phyloP scores from a whole-genome alignment of 164 flowering plant species.

The Umbilicus rupestris region DNA sequence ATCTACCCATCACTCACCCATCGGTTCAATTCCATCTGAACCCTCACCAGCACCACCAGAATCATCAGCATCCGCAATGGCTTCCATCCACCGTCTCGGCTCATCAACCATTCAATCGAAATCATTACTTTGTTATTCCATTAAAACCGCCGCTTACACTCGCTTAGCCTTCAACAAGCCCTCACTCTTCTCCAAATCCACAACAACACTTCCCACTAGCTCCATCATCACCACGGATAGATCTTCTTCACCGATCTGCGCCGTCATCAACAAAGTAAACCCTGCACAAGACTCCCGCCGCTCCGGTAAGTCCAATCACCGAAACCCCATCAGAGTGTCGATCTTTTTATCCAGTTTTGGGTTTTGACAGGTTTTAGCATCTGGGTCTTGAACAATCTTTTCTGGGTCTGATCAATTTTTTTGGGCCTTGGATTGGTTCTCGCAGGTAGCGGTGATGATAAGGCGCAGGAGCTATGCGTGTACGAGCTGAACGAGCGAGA shows the following conservation, averaged over 20 bases:
- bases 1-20: neutral
- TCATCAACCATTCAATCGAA: conserved; percentile 13
- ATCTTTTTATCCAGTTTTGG: too few relatives aligned
- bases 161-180: conserved; percentile 10
- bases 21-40: neutral
- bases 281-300: neutral
- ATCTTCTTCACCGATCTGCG: conserved; percentile 17
- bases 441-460: conserved; percentile 2
- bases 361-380: too few relatives aligned
- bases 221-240: conserved; percentile 17
- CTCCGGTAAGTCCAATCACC: too few relatives aligned
- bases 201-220: conserved; percentile 11
- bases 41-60: too few relatives aligned
- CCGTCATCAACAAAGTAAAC: neutral
- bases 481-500: conserved; percentile 70
- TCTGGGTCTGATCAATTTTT: too few relatives aligned
- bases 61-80: conserved; percentile 15
- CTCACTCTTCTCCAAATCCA: conserved; percentile 11
- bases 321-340: too few relatives aligned
- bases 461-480: conserved; percentile 49
- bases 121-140: conserved; percentile 4
- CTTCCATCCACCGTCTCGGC: conserved; percentile 20
- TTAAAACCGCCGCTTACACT: conserved; percentile 4
- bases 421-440: too few relatives aligned
- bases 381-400: neutral